Evolutionary conservation across 2,329 filamentous ascomycete genomes (phyloP).

Genomic region (Claviceps paspali): DNA sequence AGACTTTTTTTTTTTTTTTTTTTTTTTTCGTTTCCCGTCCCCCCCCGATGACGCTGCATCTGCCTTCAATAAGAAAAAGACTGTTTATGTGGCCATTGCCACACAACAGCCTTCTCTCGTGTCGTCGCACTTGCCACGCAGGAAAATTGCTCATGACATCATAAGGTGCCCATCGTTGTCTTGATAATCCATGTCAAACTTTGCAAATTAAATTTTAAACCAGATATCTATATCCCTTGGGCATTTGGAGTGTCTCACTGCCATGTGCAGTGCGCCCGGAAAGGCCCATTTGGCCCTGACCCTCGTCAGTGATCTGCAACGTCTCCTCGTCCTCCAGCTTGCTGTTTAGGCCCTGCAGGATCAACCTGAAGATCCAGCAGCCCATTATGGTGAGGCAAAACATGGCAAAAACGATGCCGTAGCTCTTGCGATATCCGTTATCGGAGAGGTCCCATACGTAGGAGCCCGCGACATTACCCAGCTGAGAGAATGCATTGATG

Average conservation of each 20-base stretch:
- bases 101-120: too few relatives aligned
- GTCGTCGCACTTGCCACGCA: too few relatives aligned
- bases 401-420: constrained; percentile 50
- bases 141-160: too few relatives aligned
- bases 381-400: constrained; percentile 42
- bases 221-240: constrained; percentile 6
- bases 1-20: too few relatives aligned
- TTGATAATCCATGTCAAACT: too few relatives aligned
- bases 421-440: constrained; percentile 47
- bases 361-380: constrained; percentile 31
- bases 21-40: too few relatives aligned
- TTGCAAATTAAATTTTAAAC: too few relatives aligned
- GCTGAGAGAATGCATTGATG: constrained; percentile 42
- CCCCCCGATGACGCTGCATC: too few relatives aligned
- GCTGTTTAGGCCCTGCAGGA: constrained; percentile 31
- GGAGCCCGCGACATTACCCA: constrained; percentile 43
- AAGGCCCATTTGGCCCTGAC: neutral
- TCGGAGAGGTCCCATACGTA: constrained; percentile 47
- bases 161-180: too few relatives aligned
- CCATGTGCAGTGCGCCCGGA: neutral
- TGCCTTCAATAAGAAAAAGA: too few relatives aligned
- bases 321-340: constrained; percentile 29
- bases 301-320: neutral
- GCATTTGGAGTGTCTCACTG: constrained; percentile 1
- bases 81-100: too few relatives aligned